Conservation (phyloP, 2,329 filamentous ascomycete genomes). For the Trichophyton simii region DNA sequence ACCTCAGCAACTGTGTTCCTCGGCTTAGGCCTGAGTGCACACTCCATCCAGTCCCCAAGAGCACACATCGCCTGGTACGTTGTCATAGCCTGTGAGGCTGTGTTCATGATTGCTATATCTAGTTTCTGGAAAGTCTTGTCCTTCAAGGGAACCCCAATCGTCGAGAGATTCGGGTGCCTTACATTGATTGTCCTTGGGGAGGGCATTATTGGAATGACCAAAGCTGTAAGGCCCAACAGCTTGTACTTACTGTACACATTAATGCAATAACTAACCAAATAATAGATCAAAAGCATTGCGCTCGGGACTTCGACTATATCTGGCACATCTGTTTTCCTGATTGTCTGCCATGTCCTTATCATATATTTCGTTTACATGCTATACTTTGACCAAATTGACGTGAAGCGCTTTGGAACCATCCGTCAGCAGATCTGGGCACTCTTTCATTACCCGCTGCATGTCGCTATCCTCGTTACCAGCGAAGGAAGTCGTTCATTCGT, state of each 20-base stretch:
- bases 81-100: slow-evolving; percentile 37
- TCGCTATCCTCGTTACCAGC: slow-evolving; percentile 49
- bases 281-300: slow-evolving; percentile 12
- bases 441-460: slow-evolving; percentile 51
- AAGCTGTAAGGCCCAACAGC: slow-evolving; percentile 11
- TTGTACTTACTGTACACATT: neutral
- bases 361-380: slow-evolving; percentile 48
- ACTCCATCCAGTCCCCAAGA: neutral
- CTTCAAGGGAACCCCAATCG: slow-evolving; percentile 47
- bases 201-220: slow-evolving; percentile 37
- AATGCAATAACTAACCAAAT: neutral
- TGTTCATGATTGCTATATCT: slow-evolving; percentile 35
- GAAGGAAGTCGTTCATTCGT: slow-evolving; percentile 45
- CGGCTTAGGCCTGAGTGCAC: neutral
- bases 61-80: slow-evolving; percentile 39
- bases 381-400: slow-evolving; percentile 44
- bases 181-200: slow-evolving; percentile 51
- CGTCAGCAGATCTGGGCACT: slow-evolving; percentile 43
- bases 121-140: slow-evolving; percentile 27
- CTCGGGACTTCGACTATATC: slow-evolving; percentile 9
- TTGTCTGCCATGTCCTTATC: slow-evolving; percentile 12
- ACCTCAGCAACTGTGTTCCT: neutral
- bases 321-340: slow-evolving; percentile 10
- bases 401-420: slow-evolving; percentile 37
- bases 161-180: slow-evolving; percentile 46